Base-by-base conservation (phyloP, 2,329 filamentous ascomycete genomes). In the Parascedosporium putredinis region DNA sequence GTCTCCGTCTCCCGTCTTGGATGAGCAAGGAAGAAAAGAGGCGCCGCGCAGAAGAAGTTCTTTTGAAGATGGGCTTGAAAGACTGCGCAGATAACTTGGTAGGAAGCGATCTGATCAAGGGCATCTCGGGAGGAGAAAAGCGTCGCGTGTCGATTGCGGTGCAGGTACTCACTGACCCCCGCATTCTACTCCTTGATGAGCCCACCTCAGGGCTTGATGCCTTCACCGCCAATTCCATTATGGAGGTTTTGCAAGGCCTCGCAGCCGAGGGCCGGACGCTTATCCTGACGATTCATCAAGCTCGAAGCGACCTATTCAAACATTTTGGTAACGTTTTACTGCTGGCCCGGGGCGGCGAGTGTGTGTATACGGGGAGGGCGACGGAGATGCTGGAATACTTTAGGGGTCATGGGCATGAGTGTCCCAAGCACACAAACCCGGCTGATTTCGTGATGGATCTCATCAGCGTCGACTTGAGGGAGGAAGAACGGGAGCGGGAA, bases 61-160 rank as follows among this genome's bases (percentile, higher is more conserved):
- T 90, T 2, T 62, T 85, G 14, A 87, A 87, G 59, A 81, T 89
- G 75, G 86, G 86, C 0, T 64, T 89, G 3, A 88, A 87, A 57
- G 85, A 89, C 55, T 89, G 85, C 55, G 86, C 84, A 1, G 79
- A 88, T 58, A 87, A 85, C 49, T 62, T 88, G 0, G 76, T 90
- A 7, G 86, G 86, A 2, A 83, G 76, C 51, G 83, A 86, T 7
- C 63, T 86, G 3, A 73, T 86, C 55, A 89, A 89, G 60, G 85
- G 86, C 0, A 88, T 90, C 25, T 88, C 83, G 7, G 86, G 86
- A 2, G 86, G 86, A 16, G 85, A 90, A 63, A 89, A 88, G 64
- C 74, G 86, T 2, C 76, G 86, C 50, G 84, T 89, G 5, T 84
- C 83, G 2, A 88, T 90, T 53, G 86, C 84, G 0, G 79, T 88